Evolutionary conservation across 768 basidiomycete genomes (phyloP).

Genomic region (Scleroderma bovista): DNA sequence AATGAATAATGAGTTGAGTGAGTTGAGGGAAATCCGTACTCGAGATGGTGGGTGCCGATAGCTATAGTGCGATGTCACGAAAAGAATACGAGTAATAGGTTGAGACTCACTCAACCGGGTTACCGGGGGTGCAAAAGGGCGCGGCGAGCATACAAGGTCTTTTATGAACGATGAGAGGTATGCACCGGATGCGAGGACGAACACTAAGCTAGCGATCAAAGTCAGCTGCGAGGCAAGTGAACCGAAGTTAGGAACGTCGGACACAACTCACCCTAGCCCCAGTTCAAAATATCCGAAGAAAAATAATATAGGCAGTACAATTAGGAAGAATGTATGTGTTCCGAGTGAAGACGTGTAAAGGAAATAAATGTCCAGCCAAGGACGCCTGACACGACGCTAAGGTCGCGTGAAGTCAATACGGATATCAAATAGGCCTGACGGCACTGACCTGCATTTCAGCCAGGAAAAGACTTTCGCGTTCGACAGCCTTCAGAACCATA

Average conservation of each 20-base stretch:
- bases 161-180: slow-evolving; percentile 86
- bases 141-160: slow-evolving; percentile 84
- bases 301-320: slow-evolving; percentile 75
- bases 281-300: slow-evolving; percentile 79
- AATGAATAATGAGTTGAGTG: slow-evolving; percentile 90
- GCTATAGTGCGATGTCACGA: slow-evolving; percentile 34
- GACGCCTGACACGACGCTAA: slow-evolving; percentile 52
- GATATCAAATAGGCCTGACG: slow-evolving; percentile 1
- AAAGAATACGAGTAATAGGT: not conserved
- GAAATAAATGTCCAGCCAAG: slow-evolving; percentile 76
- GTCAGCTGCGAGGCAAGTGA: not conserved
- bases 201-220: slow-evolving; percentile 46
- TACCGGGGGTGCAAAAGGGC: slow-evolving; percentile 88
- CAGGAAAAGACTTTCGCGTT: slow-evolving; percentile 54
- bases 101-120: slow-evolving; percentile 72
- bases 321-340: slow-evolving; percentile 93
- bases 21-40: slow-evolving; percentile 95
- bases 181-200: slow-evolving; percentile 72
- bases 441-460: slow-evolving; percentile 63
- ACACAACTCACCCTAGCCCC: slow-evolving; percentile 62
- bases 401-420: slow-evolving; percentile 1
- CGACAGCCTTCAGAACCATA: slow-evolving; percentile 46
- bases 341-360: slow-evolving; percentile 76
- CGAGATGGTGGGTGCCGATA: slow-evolving; percentile 75
- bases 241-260: slow-evolving; percentile 17